Conservation (phyloP, 2,329 filamentous ascomycete species). For the Fusarium marasasianum region DNA sequence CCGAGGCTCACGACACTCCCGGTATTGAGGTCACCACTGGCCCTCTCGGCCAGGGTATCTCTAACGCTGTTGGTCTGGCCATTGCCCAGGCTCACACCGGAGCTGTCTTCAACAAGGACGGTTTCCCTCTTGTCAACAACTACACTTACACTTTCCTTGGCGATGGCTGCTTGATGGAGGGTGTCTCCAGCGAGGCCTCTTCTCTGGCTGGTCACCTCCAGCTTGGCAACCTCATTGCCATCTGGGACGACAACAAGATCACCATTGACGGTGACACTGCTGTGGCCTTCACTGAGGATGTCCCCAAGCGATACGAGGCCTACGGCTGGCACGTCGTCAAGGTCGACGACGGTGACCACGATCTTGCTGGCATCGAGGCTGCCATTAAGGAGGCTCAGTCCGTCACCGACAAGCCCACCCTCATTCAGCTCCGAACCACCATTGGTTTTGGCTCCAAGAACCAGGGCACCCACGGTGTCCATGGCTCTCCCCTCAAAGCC, state of each 20-base stretch:
- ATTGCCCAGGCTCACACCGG: conserved; percentile 94
- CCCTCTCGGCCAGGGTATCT: conserved; percentile 95
- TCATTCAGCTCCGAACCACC: conserved; percentile 97
- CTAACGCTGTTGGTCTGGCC: conserved; percentile 96
- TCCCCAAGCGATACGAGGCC: conserved; percentile 91
- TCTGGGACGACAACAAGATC: conserved; percentile 99
- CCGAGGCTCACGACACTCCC: conserved; percentile 94
- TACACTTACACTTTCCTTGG: conserved; percentile 97
- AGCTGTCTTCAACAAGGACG: conserved; percentile 95
- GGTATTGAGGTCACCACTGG: conserved; percentile 98
- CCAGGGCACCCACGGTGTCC: conserved; percentile 93
- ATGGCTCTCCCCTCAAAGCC: conserved; percentile 94
- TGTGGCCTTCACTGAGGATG: conserved; percentile 96
- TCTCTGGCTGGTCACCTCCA: conserved; percentile 95
- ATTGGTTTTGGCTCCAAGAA: conserved; percentile 96
- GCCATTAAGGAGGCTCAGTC: conserved; percentile 86
- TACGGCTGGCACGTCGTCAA: conserved; percentile 94
- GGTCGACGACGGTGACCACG: conserved; percentile 88
- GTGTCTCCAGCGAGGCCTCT: conserved; percentile 91
- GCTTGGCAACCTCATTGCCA: conserved; percentile 94
- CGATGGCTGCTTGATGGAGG: conserved; percentile 99
- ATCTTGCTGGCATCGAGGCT: conserved; percentile 86
- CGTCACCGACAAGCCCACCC: conserved; percentile 93
- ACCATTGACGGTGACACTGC: conserved; percentile 95
- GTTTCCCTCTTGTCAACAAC: conserved; percentile 91